These are phyloP conservation scores for Metschnikowia arizonensis DNA, from an alignment of 805 yeast genomes.

Conservation along the genomic window DNA sequence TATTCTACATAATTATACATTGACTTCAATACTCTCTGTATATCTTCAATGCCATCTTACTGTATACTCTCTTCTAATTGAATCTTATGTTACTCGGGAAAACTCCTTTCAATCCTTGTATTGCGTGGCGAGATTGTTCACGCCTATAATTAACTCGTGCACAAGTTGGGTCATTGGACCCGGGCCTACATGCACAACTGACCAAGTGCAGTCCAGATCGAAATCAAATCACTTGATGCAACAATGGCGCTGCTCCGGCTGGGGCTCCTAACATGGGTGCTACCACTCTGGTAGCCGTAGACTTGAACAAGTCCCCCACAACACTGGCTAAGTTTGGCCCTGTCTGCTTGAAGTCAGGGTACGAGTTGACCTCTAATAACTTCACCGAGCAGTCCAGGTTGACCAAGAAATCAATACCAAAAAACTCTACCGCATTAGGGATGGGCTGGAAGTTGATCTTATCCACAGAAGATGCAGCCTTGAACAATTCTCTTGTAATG, in stretches of 20 bases:
- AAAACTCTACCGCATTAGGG: slow-evolving; percentile 77
- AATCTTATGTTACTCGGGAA: no score
- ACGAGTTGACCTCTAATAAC: slow-evolving; percentile 83
- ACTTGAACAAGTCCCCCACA: slow-evolving; percentile 63
- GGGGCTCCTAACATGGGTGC: slow-evolving; percentile 8
- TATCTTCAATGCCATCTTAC: no score
- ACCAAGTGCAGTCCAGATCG: not conserved
- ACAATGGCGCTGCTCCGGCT: not conserved
- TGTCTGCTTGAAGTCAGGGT: slow-evolving; percentile 96
- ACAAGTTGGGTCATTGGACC: not conserved
- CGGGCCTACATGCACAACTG: not conserved
- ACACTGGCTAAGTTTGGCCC: slow-evolving; percentile 68
- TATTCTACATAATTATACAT: no score
- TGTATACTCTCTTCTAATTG: no score
- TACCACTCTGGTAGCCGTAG: slow-evolving; percentile 47
- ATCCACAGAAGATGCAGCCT: slow-evolving; percentile 78
- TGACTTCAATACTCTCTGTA: no score
- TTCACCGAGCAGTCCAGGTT: slow-evolving; percentile 51
- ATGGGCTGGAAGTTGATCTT: slow-evolving; percentile 81
- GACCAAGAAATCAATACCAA: slow-evolving; percentile 85
- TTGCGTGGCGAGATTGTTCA: not conserved
- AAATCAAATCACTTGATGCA: slow-evolving; percentile 1
- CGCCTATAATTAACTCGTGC: not conserved
- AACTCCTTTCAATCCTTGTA: no score
- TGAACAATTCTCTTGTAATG: slow-evolving; percentile 65